phyloP scores from a whole-genome alignment of 2,329 filamentous ascomycete species.

The Botrytis squamosa region DNA sequence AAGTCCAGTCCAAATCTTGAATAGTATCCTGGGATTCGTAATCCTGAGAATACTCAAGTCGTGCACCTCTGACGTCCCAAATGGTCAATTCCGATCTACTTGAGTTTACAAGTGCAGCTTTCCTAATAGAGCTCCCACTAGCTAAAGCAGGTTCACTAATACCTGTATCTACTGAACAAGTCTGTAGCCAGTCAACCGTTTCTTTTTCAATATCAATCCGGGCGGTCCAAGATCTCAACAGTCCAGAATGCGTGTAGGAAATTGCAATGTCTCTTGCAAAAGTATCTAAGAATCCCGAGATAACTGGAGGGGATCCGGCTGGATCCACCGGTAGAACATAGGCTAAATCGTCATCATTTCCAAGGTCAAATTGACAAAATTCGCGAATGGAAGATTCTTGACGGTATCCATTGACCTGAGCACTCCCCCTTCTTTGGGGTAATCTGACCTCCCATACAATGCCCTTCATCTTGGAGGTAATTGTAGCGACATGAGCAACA shows the following conservation, averaged over 20 bases:
- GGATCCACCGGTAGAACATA: slow-evolving; percentile 82
- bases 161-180: slow-evolving; percentile 77
- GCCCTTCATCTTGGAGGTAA: slow-evolving; percentile 75
- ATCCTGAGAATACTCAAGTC: slow-evolving; percentile 76
- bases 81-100: slow-evolving; percentile 76
- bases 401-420: slow-evolving; percentile 16
- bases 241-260: slow-evolving; percentile 74
- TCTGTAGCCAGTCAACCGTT: slow-evolving; percentile 76
- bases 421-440: slow-evolving; percentile 46
- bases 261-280: slow-evolving; percentile 85
- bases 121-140: slow-evolving; percentile 82
- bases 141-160: slow-evolving; percentile 71
- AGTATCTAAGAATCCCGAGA: slow-evolving; percentile 78
- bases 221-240: slow-evolving; percentile 82
- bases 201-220: slow-evolving; percentile 61
- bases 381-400: slow-evolving; percentile 52
- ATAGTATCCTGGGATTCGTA: slow-evolving; percentile 74
- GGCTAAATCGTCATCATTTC: slow-evolving; percentile 56
- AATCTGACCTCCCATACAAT: slow-evolving; percentile 77
- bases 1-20: slow-evolving; percentile 89
- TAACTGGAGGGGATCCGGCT: slow-evolving; percentile 68
- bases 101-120: slow-evolving; percentile 78
- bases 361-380: slow-evolving; percentile 70
- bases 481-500: slow-evolving; percentile 72
- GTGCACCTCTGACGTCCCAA: slow-evolving; percentile 81